phyloP scores from a whole-genome alignment of 1,284 basidiomycete species.

The Ganoderma multipileum region DNA sequence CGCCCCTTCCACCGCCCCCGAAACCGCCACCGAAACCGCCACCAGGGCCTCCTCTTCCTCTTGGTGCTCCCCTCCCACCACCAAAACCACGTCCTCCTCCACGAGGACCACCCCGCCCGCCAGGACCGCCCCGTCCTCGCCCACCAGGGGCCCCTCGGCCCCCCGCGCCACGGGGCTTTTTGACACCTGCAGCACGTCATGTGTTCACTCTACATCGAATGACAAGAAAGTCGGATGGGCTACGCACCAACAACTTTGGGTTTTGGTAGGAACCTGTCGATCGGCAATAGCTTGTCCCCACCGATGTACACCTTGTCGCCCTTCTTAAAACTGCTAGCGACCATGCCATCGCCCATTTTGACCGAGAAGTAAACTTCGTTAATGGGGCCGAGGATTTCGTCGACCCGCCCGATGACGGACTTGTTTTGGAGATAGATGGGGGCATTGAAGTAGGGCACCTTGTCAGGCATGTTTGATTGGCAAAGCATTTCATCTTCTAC shows the following conservation, averaged over 20 bases:
- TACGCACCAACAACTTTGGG: slow-evolving; percentile 80
- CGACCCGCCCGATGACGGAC: slow-evolving; percentile 93
- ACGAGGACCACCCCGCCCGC: slow-evolving; percentile 45
- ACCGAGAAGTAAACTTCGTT: slow-evolving; percentile 99
- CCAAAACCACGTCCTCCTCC: slow-evolving; percentile 48
- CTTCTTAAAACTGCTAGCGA: slow-evolving; percentile 94
- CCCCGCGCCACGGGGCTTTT: slow-evolving; percentile 38
- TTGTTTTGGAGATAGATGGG: slow-evolving; percentile 99
- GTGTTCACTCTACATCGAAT: slow-evolving; percentile 53
- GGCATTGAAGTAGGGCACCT: slow-evolving; percentile 99
- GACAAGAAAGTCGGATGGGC: slow-evolving; percentile 22
- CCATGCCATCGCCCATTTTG: slow-evolving; percentile 97
- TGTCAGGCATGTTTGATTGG: slow-evolving; percentile 83
- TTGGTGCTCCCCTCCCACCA: slow-evolving; percentile 46
- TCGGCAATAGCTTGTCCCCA: slow-evolving; percentile 94
- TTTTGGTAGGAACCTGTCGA: slow-evolving; percentile 97
- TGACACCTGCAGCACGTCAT: slow-evolving; percentile 38
- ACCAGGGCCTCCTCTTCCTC: slow-evolving; percentile 47
- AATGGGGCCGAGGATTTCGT: slow-evolving; percentile 97
- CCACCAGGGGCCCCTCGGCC: slow-evolving; percentile 49
- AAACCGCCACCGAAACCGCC: slow-evolving; percentile 48
- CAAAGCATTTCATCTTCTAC: slow-evolving; percentile 99
- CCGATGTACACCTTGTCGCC: slow-evolving; percentile 99
- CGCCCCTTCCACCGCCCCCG: slow-evolving; percentile 39
- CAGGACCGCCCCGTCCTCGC: slow-evolving; percentile 50